Evolutionary conservation across 2,329 filamentous ascomycete species (phyloP), one percentile per base, ranked within the genome.

Genomic region (Thielaviopsis populi): DNA sequence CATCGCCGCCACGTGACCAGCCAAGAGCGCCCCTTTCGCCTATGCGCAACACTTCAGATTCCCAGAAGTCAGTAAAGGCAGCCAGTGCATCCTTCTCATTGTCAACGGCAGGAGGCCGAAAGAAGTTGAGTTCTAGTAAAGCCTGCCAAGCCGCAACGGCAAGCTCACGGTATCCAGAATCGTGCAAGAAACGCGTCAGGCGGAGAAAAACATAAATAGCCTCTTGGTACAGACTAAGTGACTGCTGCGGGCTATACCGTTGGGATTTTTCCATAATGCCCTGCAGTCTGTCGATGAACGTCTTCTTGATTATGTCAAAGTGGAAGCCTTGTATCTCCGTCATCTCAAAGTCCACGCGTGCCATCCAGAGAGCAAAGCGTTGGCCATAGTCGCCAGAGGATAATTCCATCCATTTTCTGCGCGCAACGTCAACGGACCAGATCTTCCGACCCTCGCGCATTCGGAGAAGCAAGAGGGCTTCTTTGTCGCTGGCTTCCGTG

Each of bases 141-240:
- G 84, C 88, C 74, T 97, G 92, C 91, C 92, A 96, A 4, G 87
- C 79, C 10, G 86, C 89, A 2, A 88, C 76, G 1, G 89, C 86
- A 37, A 89, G 76, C 71, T 96, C 92, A 54, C 79, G 76, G 70
- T 87, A 96, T 0, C 92, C 92, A 56, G 87, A 79, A 70, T 95
- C 86, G 54, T 84, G 78, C 37, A 92, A 77, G 70, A 94, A 87
- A 1, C 83, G 73, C 0, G 89, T 92, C n/a, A 86, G 72, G 48
- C 89, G 82, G 1, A 95, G 75, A 19, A 96, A 81, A 1, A 95
- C 74, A 70, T 95, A 89, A 1, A 89, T 74, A 1, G 70, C 70
- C 65, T 77, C 74, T 4, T 46, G 19, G 43, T 67, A 68, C n/a
- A 59, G 40, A 22, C 37, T 15, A n/a, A 56, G 27, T 19, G 61